Conservation (phyloP, 495 filamentous ascomycete genomes). For the Neurospora terricola region DNA sequence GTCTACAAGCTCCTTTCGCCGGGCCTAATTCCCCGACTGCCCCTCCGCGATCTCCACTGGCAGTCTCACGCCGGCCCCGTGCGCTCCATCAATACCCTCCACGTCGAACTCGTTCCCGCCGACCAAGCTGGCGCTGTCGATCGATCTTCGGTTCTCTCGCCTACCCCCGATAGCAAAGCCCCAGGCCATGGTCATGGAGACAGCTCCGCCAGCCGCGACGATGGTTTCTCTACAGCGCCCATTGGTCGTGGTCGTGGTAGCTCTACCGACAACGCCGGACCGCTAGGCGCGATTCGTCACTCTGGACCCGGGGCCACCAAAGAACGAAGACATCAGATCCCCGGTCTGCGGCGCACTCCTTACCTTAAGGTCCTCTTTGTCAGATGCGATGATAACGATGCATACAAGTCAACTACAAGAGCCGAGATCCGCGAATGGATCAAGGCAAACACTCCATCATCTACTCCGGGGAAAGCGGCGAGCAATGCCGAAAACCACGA, state of each 20-base stretch:
- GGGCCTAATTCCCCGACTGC: constrained; percentile 66
- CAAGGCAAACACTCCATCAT: constrained; percentile 53
- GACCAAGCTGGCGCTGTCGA: constrained; percentile 14
- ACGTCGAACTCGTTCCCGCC: constrained; percentile 71
- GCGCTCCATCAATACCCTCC: constrained; percentile 83
- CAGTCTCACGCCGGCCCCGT: constrained; percentile 85
- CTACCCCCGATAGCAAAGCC: constrained; percentile 25
- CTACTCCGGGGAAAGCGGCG: constrained; percentile 36
- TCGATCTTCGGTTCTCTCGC: constrained; percentile 25
- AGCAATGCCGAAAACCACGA: constrained; percentile 68
- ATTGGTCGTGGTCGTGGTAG: constrained; percentile 14
- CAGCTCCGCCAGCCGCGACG: constrained; percentile 30
- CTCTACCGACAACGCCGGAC: constrained; percentile 23
- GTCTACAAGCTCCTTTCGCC: constrained; percentile 73
- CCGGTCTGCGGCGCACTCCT: constrained; percentile 83
- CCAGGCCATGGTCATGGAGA: constrained; percentile 30
- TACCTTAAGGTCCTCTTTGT: constrained; percentile 88
- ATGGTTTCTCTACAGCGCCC: constrained; percentile 41
- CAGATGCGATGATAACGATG: constrained; percentile 88
- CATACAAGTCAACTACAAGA: constrained; percentile 71
- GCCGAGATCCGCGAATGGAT: constrained; percentile 85
- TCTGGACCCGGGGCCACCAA: background rate
- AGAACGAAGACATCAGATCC: constrained; percentile 87
- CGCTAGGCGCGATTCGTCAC: background rate
- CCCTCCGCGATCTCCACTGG: constrained; percentile 92